Conservation (phyloP, 2,329 filamentous ascomycete species). For the Lojkania enalia region DNA sequence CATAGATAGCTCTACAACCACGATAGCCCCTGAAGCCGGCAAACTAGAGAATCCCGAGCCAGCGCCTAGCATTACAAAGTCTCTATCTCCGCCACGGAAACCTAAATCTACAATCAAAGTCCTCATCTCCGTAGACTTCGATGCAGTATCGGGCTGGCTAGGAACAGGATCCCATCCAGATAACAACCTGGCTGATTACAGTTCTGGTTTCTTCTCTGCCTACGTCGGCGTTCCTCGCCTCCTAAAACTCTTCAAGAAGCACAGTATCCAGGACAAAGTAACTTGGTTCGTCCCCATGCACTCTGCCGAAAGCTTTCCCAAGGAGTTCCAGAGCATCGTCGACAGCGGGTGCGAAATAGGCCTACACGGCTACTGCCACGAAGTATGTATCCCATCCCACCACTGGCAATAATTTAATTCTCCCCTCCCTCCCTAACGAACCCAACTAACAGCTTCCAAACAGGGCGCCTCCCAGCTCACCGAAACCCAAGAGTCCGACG, state of each 20-base stretch:
- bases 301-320: conserved; percentile 60
- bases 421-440: too few relatives aligned
- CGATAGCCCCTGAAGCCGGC: background rate
- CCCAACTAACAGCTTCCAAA: conserved; percentile 8
- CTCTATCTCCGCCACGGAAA: background rate
- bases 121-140: conserved; percentile 55
- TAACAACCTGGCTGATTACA: conserved; percentile 61
- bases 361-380: conserved; percentile 55
- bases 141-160: conserved; percentile 63
- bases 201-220: conserved; percentile 59
- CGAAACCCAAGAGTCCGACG: conserved; percentile 54
- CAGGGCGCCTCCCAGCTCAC: conserved; percentile 51
- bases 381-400: conserved; percentile 29
- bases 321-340: conserved; percentile 54
- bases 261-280: conserved; percentile 55
- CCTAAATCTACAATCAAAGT: conserved; percentile 44
- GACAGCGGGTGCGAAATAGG: conserved; percentile 59
- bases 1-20: background rate
- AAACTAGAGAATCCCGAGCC: background rate
- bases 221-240: conserved; percentile 61
- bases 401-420: too few relatives aligned
- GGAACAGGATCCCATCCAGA: conserved; percentile 58
- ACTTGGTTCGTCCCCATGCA: conserved; percentile 66
- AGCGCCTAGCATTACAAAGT: background rate
- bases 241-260: conserved; percentile 57